Percentiles rank a stretch among this genome's conserved stretches.
Evolutionary conservation across 495 filamentous ascomycete species (phyloP).

Genomic region (Neurospora sp.): DNA sequence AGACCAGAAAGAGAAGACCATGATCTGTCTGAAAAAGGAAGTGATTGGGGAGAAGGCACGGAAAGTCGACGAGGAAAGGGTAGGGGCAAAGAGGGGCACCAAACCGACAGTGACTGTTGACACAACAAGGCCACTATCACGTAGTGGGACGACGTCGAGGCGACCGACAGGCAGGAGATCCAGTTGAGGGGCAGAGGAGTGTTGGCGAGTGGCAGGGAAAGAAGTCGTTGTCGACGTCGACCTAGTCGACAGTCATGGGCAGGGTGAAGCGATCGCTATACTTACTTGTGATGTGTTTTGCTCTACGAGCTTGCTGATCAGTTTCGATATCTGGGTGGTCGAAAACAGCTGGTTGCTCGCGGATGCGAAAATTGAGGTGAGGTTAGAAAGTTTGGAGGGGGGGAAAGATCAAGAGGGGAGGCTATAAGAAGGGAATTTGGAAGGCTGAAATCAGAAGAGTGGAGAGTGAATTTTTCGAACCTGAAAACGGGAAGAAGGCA

Average conservation of each 20-base stretch:
- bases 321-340: background rate
- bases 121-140: background rate
- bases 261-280: background rate
- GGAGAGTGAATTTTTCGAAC: background rate
- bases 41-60: background rate
- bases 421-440: background rate
- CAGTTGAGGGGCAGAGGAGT: no score
- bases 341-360: background rate
- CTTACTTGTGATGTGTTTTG: background rate
- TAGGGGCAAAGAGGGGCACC: background rate
- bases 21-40: background rate
- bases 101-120: background rate
- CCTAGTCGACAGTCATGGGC: background rate
- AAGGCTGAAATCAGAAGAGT: background rate
- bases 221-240: background rate
- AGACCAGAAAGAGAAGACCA: background rate
- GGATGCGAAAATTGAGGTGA: background rate
- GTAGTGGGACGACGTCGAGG: background rate
- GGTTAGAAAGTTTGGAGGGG: background rate
- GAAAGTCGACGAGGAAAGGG: background rate
- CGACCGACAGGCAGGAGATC: background rate
- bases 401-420: background rate
- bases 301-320: background rate
- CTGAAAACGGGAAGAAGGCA: background rate
- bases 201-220: background rate